Base-by-base conservation (phyloP, 108 stramenopile species). In the Licmophora abbreviata region DNA sequence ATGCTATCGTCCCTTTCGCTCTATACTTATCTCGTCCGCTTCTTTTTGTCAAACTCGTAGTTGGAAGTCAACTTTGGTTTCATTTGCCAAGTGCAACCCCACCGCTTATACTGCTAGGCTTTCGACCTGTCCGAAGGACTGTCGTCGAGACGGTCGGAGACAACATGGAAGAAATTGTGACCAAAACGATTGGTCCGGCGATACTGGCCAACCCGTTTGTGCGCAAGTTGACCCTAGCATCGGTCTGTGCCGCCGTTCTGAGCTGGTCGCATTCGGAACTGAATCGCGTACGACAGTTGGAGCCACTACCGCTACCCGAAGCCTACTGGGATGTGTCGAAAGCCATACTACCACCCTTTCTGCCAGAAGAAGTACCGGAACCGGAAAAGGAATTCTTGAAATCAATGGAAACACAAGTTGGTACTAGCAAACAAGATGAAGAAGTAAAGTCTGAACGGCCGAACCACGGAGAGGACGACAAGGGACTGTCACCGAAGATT, bases 21-120 rank as follows among this genome's bases (percentile, higher is more conserved):
- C n/a, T n/a, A n/a, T n/a, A n/a, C n/a, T n/a, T n/a, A n/a, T n/a
- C n/a, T n/a, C n/a, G n/a, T n/a, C n/a, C n/a, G n/a, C n/a, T n/a
- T n/a, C n/a, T n/a, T n/a, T n/a, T n/a, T n/a, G n/a, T n/a, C n/a
- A n/a, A n/a, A n/a, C n/a, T n/a, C n/a, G n/a, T n/a, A 60, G 62
- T 88, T 2, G 71, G 72, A 2, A 64, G 66, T 46, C 69, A 73
- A 29, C 53, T 89, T 29, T 89, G 77, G 40, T 71, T 81, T 33
- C 81, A 90, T 54, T 52, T 86, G 3, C 88, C 88, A n/a, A 84
- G 84, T 5, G 66, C 82, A 17, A 50, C 78, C 26, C 84, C 84
- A 3, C 64, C 82, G 1, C 44, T 90, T 4, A 38, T 90, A 1
- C 50, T 90, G 43, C 34, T 81, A 2, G 69, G 77, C 21, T 44